Evolutionary conservation across 345 rosid species (phyloP), one percentile per base, ranked within the genome.

Genomic region (Populus euphratica): DNA sequence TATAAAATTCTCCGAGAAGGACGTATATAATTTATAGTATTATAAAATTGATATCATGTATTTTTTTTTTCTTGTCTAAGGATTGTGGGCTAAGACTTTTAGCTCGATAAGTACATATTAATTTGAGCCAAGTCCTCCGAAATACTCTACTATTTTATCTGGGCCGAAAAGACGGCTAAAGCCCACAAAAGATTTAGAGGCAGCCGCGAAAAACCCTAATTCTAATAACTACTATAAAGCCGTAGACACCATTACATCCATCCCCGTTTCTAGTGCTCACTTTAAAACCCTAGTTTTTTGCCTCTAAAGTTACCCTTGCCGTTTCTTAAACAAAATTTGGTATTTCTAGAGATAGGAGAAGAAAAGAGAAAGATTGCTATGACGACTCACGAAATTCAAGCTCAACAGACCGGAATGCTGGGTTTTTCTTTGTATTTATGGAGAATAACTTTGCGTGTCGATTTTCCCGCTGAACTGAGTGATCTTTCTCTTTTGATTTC

Each of bases 381-480:
- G 98, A 93, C 54, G 98, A 94, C 95, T 83, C 83, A 77, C 81
- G 83, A 83, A 76, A 78, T 92, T 92, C 98, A 92, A 94, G 98
- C 98, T 94, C 97, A 94, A 94, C 98, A 94, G 98, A 94, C 97
- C 98, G 94, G 97, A 94, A 89, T 85, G 83, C 92, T 91, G 86
- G 90, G 79, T 85, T 85, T 86, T 86, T 76, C 56, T 66, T 18
- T 70, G 23, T 41, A 41, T 41, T 41, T 41, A 41, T 41, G 17
- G 9, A 39, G 84, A 79, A 88, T 81, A 52, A 59, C 54, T 86
- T 84, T 91, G 97, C 89, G 91, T 89, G 94, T 92, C 90, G 93
- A 92, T 35, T 0, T 83, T 82, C 93, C 93, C 93, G 92, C 91
- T 88, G 94, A 90, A 85, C 94, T 87, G 93, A 91, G 90, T 85